Evolutionary conservation across 2,329 filamentous ascomycete species (phyloP).

Genomic region (Byssoonygena ceratinophila): DNA sequence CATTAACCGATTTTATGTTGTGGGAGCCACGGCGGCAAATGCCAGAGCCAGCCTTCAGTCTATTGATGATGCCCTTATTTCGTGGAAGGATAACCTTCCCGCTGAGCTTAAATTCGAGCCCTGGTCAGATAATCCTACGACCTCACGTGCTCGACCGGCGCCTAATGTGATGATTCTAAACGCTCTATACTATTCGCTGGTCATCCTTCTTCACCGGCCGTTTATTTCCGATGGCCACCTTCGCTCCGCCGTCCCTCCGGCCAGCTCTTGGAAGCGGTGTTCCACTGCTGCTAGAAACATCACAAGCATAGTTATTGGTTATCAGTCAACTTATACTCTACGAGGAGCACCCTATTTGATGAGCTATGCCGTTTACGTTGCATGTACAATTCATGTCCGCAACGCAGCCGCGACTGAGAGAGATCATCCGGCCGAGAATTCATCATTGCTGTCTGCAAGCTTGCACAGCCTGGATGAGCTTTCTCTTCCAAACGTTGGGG

Average conservation of each 20-base stretch:
- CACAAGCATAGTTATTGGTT: conserved; percentile 28
- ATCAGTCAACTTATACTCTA: conserved; percentile 33
- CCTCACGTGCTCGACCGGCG: conserved; percentile 14
- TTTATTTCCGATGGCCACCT: conserved; percentile 32
- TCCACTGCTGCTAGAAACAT: conserved; percentile 29
- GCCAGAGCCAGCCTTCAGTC: conserved; percentile 22
- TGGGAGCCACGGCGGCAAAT: conserved; percentile 22
- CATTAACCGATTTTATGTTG: conserved; percentile 29
- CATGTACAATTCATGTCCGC: conserved; percentile 35
- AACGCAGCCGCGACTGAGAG: conserved; percentile 26
- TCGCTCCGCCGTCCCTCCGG: conserved; percentile 19
- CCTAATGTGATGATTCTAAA: conserved; percentile 28
- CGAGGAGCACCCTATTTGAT: conserved; percentile 35
- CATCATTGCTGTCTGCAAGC: conserved; percentile 22
- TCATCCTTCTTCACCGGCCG: conserved; percentile 39
- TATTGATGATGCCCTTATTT: conserved; percentile 22
- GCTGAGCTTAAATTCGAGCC: conserved; percentile 22
- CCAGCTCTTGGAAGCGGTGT: conserved; percentile 27
- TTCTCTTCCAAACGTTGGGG: conserved; percentile 15
- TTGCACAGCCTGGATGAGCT: conserved; percentile 28
- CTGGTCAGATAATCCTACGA: conserved; percentile 19
- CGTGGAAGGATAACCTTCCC: conserved; percentile 24
- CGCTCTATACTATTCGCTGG: conserved; percentile 34
- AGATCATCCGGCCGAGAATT: conserved; percentile 20
- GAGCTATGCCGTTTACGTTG: conserved; percentile 36